phyloP scores from a whole-genome alignment of 148 eudicot species.

The Rhododendron vialii region DNA sequence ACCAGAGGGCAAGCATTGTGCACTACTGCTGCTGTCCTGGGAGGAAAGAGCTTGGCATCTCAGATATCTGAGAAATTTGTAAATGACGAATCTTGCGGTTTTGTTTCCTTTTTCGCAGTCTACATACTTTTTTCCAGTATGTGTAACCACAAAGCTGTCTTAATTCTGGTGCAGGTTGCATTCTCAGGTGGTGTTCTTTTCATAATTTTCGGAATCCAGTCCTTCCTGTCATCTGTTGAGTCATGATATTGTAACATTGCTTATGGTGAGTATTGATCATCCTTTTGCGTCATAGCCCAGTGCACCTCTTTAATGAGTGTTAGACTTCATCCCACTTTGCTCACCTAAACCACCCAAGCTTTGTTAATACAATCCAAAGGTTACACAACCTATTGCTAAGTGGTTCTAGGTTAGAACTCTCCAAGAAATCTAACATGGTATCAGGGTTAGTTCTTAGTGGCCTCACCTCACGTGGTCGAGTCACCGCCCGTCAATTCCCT shows the following conservation, averaged over 20 bases:
- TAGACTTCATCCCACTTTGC: too few relatives aligned
- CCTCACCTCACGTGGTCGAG: too few relatives aligned
- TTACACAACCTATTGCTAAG: too few relatives aligned
- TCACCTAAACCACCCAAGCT: too few relatives aligned
- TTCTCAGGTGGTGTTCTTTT: constrained; percentile 85
- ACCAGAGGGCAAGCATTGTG: constrained; percentile 91
- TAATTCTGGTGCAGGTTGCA: constrained; percentile 52
- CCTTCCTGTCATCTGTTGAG: constrained; percentile 63
- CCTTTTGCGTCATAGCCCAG: not conserved
- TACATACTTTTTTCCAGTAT: not conserved
- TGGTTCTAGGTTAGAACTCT: too few relatives aligned
- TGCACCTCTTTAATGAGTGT: not conserved
- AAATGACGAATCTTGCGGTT: constrained; percentile 2
- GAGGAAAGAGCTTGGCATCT: constrained; percentile 94
- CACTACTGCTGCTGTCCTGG: constrained; percentile 90
- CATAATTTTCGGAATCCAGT: constrained; percentile 88
- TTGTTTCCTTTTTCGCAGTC: not conserved
- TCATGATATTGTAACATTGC: constrained; percentile 25
- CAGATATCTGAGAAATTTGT: constrained; percentile 94
- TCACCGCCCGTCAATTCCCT: too few relatives aligned
- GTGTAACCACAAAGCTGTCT: not conserved
- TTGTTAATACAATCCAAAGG: too few relatives aligned
- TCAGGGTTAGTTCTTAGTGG: too few relatives aligned
- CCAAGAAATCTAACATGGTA: too few relatives aligned
- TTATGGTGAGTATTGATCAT: constrained; percentile 17